phyloP scores from a whole-genome alignment of 2,329 filamentous ascomycete species.

The Exophiala aquamarina region DNA sequence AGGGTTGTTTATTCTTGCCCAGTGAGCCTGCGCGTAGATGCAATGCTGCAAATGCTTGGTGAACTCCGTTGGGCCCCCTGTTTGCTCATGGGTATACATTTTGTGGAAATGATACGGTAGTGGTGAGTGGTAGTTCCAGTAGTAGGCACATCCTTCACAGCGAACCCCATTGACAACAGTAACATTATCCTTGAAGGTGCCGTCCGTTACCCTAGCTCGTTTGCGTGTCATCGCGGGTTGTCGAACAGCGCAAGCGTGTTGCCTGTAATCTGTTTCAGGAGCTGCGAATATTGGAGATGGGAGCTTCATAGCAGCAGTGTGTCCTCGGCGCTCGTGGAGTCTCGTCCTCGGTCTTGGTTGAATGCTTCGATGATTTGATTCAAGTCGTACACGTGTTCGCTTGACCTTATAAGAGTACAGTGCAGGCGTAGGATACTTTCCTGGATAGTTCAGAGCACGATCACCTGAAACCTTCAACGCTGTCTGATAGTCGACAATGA shows the following conservation, averaged over 20 bases:
- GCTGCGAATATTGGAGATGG: conserved; percentile 6
- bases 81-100: conserved; percentile 7
- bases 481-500: conserved; percentile 8
- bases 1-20: conserved; percentile 7
- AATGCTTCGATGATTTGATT: conserved; percentile 2
- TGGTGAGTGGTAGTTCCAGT: conserved; percentile 20
- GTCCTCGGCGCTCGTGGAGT: conserved; percentile 13
- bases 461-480: conserved; percentile 1
- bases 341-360: conserved; percentile 2
- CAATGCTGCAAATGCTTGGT: conserved; percentile 9
- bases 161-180: conserved; percentile 3
- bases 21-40: conserved; percentile 14
- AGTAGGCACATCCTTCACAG: conserved; percentile 16
- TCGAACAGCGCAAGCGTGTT: conserved; percentile 13
- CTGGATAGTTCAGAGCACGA: too few relatives aligned
- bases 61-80: conserved; percentile 7
- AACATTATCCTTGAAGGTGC: not conserved
- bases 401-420: not conserved
- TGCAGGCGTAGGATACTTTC: too few relatives aligned
- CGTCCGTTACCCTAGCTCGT: not conserved
- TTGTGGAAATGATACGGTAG: conserved; percentile 16
- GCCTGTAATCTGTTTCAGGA: conserved; percentile 14
- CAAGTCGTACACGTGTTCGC: not conserved
- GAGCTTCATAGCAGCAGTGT: not conserved
- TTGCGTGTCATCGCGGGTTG: conserved; percentile 2